A percentile compares a stretch with the other conserved stretches of the same genome.
These are phyloP conservation scores for Phylloporus sp. DNA, from an alignment of 768 basidiomycete genomes.

Conservation along the genomic window DNA sequence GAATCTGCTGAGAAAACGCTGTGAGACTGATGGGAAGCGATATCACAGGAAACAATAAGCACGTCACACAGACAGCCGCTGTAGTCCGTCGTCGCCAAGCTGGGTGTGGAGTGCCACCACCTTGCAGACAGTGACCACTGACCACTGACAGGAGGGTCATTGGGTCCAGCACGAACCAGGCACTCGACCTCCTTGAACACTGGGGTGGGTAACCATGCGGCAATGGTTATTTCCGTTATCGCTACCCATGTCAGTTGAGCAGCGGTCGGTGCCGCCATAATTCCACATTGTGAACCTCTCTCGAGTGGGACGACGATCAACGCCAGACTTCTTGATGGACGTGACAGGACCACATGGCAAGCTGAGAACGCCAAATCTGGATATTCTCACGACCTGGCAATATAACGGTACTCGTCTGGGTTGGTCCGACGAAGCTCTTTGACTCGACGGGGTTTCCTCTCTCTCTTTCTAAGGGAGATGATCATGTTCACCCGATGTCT, in stretches of 20 bases:
- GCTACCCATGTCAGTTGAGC: neutral
- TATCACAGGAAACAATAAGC: neutral
- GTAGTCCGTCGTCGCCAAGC: neutral
- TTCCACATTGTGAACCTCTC: neutral
- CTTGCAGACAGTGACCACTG: neutral
- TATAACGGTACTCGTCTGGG: constrained; percentile 13
- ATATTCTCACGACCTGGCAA: constrained; percentile 23
- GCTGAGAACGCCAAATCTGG: neutral
- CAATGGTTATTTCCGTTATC: constrained; percentile 28
- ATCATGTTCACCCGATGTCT: constrained; percentile 24
- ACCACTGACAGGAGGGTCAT: too few relatives aligned
- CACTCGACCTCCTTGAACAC: too few relatives aligned
- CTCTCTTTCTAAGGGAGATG: constrained; percentile 14
- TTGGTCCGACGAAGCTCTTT: constrained; percentile 13
- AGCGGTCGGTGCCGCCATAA: neutral
- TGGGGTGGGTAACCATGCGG: constrained; percentile 9
- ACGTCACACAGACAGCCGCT: neutral
- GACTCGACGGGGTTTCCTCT: constrained; percentile 14
- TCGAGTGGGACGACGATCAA: neutral
- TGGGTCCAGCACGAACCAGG: too few relatives aligned
- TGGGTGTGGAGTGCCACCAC: neutral
- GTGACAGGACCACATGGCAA: neutral
- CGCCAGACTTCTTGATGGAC: neutral
- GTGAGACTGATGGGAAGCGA: neutral
- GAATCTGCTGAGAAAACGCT: neutral